These are phyloP conservation scores for Primulina tabacum DNA, from an alignment of 257 asterid species.

Conservation along the genomic window DNA sequence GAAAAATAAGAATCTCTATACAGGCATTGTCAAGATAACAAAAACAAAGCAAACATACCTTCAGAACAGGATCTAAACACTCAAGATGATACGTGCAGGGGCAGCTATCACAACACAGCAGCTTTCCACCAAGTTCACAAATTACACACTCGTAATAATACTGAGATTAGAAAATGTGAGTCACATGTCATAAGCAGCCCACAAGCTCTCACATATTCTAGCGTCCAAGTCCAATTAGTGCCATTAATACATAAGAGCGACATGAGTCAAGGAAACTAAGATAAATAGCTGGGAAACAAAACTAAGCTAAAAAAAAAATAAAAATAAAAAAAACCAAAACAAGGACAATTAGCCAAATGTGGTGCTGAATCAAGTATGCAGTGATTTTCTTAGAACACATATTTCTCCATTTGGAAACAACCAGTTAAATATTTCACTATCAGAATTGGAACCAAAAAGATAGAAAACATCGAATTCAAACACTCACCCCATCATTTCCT, in stretches of 20 bases:
- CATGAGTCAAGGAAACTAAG: background rate
- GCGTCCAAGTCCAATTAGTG: slow-evolving; percentile 18
- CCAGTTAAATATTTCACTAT: slow-evolving; percentile 3
- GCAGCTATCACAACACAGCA: slow-evolving; percentile 82
- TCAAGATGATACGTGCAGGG: slow-evolving; percentile 73
- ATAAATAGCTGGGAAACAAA: background rate
- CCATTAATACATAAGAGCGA: background rate
- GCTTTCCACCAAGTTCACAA: slow-evolving; percentile 80
- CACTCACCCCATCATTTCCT: slow-evolving; percentile 84
- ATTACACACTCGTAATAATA: slow-evolving; percentile 76
- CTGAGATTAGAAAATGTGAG: slow-evolving; percentile 38
- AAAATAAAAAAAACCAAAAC: slow-evolving; percentile 1
- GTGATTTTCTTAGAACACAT: background rate
- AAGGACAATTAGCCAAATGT: slow-evolving; percentile 10
- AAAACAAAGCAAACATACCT: slow-evolving; percentile 43
- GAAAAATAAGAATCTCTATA: slow-evolving; percentile 9
- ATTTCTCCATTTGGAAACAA: slow-evolving; percentile 4
- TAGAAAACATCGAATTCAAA: slow-evolving; percentile 10
- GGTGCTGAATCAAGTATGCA: slow-evolving; percentile 13
- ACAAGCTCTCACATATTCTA: slow-evolving; percentile 17
- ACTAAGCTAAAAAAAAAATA: background rate
- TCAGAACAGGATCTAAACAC: slow-evolving; percentile 82
- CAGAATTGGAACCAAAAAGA: slow-evolving; percentile 7
- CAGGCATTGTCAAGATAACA: slow-evolving; percentile 12
- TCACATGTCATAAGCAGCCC: slow-evolving; percentile 27